Evolutionary conservation across 177 flowering plant genomes (phyloP).

Genomic region (Tripterygium wilfordii): DNA sequence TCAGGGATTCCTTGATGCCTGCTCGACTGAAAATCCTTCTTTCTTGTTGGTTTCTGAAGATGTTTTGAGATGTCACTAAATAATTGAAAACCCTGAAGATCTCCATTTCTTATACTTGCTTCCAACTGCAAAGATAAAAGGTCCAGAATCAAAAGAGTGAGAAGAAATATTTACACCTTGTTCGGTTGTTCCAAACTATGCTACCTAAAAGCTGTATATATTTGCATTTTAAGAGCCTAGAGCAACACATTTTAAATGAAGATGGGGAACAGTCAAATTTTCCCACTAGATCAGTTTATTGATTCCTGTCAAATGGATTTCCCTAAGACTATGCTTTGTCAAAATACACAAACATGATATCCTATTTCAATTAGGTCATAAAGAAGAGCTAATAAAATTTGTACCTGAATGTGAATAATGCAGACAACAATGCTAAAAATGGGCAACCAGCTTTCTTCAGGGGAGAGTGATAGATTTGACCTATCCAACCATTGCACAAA

Average conservation of each 20-base stretch:
- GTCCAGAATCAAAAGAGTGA: too few species aligned
- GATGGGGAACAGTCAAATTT: too few species aligned
- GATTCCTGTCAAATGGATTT: too few species aligned
- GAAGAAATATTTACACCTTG: too few species aligned
- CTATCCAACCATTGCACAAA: slow-evolving; percentile 32
- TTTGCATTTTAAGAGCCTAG: too few species aligned
- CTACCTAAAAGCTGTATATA: too few species aligned
- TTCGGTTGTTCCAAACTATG: too few species aligned
- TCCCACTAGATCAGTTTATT: too few species aligned
- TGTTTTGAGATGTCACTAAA: slow-evolving; percentile 35
- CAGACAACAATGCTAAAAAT: slow-evolving; percentile 79
- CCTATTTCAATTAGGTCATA: too few species aligned
- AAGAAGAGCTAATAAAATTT: not conserved
- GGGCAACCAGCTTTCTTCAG: slow-evolving; percentile 95
- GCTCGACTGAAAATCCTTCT: slow-evolving; percentile 24
- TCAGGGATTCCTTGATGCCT: slow-evolving; percentile 13
- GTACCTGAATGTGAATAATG: slow-evolving; percentile 81
- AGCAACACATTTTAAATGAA: too few species aligned
- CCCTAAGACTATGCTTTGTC: too few species aligned
- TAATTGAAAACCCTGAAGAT: slow-evolving; percentile 55
- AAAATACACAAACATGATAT: too few species aligned
- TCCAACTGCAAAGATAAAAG: slow-evolving; percentile 54
- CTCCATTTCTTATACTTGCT: slow-evolving; percentile 78
- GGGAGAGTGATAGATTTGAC: slow-evolving; percentile 74
- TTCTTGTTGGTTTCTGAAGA: slow-evolving; percentile 21